Base-by-base conservation (phyloP, 2,329 filamentous ascomycete genomes). In the Neocatenulostroma microsporum region DNA sequence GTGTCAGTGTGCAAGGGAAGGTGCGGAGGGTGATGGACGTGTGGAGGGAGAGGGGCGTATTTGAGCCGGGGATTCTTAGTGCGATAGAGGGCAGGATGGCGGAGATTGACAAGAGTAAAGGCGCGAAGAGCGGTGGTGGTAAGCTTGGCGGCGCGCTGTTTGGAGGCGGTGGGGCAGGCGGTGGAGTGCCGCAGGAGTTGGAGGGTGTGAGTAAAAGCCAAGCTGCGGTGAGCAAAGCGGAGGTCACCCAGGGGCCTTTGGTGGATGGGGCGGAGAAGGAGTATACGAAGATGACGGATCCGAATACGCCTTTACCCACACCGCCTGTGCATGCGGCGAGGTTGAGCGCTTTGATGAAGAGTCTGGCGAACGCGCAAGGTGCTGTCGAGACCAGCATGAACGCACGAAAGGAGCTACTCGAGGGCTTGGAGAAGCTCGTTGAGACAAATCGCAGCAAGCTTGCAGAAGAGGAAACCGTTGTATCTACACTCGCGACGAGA, bases 241-340 rank as follows among this genome's bases (percentile, higher is more conserved):
- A 79, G 15, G 66, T 82, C 9, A 72, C 78, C 8, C 73, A 80
- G 12, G 83, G 80, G 55, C 75, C 77, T 3, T 73, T 80, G 1
- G 61, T 84, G 30, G 75, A 76, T 36, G 74, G 76, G 10, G 87
- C 89, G 29, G 82, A 84, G 47, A 70, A 79, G 46, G 89, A 96
- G 49, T 95, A 86, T 54, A 77, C 82, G 34, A 94, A 89, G 60
- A 72, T 93, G 55, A 83, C 80, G 37, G 83, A 87, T 49, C 75
- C 86, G 0, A 69, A 71, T 19, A 74, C 73, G 1, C 68, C 75
- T 1, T 68, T 81, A 2, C 86, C 89, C 0, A 82, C 86, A 0
- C 81, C 88, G 1, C 88, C 91, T 1, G 88, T 98, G 14, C 85
- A 94, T 56, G 91, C 91, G 2, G 89, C 89, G 11, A 82, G 86